These are phyloP conservation scores for Phytophthora aleatoria DNA, from an alignment of 352 stramenopile species.

Conservation along the genomic window DNA sequence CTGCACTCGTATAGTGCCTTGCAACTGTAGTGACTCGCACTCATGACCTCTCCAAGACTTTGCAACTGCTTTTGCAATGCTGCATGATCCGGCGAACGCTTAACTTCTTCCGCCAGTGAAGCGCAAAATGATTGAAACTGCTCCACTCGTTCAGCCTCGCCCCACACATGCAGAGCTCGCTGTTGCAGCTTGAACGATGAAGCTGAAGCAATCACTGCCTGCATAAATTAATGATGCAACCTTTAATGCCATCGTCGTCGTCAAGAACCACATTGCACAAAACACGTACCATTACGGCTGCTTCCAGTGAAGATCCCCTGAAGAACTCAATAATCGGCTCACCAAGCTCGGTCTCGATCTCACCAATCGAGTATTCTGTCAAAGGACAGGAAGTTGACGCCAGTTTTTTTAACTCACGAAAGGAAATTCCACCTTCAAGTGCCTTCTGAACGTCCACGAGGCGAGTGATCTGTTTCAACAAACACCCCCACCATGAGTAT, in stretches of 20 bases:
- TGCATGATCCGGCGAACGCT: background rate
- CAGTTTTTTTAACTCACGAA: constrained; percentile 40
- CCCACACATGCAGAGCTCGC: constrained; percentile 69
- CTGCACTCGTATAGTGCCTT: constrained; percentile 78
- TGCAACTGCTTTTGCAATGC: constrained; percentile 12
- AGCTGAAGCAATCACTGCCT: constrained; percentile 43
- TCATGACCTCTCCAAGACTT: constrained; percentile 72
- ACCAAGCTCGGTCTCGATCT: constrained; percentile 39
- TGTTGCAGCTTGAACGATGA: constrained; percentile 56
- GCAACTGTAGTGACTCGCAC: constrained; percentile 67
- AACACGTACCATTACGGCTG: constrained; percentile 36
- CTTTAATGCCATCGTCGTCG: background rate
- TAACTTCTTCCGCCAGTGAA: constrained; percentile 1
- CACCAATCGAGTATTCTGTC: constrained; percentile 32
- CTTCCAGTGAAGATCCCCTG: constrained; percentile 35
- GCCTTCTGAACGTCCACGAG: constrained; percentile 49
- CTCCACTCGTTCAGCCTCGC: constrained; percentile 65
- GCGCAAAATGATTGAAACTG: constrained; percentile 45
- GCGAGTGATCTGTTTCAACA: constrained; percentile 40
- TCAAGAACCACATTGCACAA: background rate
- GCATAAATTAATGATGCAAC: background rate
- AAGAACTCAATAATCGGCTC: constrained; percentile 35
- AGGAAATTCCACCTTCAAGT: constrained; percentile 13
- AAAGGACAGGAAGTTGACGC: constrained; percentile 22
- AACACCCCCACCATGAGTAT: background rate